Conservation (phyloP, 2,329 filamentous ascomycete species). For the Fusarium sp. region DNA sequence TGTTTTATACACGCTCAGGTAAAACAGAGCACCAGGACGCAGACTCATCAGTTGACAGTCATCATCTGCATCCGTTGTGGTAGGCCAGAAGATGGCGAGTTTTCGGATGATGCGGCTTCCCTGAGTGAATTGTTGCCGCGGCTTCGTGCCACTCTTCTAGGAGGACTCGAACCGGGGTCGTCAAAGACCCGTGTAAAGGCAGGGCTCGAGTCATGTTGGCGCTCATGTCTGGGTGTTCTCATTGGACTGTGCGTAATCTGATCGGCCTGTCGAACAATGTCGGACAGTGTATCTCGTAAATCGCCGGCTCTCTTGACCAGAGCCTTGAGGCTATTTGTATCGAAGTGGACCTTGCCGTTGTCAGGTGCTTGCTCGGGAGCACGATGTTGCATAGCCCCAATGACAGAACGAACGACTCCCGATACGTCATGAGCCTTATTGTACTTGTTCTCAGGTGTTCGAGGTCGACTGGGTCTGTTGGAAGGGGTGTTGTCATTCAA, state of each 20-base stretch:
- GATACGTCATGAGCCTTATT: constrained; percentile 51
- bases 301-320: constrained; percentile 70
- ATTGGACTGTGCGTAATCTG: constrained; percentile 66
- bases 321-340: constrained; percentile 74
- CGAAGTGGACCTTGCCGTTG: constrained; percentile 67
- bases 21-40: constrained; percentile 28
- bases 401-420: constrained; percentile 67
- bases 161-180: constrained; percentile 66
- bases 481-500: constrained; percentile 48
- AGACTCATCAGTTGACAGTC: constrained; percentile 62
- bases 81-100: constrained; percentile 61
- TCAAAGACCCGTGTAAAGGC: constrained; percentile 74
- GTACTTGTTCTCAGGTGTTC: constrained; percentile 51
- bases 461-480: constrained; percentile 53
- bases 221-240: constrained; percentile 57
- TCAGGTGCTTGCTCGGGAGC: constrained; percentile 50
- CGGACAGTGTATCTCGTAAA: constrained; percentile 67
- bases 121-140: constrained; percentile 64
- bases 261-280: constrained; percentile 68
- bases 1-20: constrained; percentile 45
- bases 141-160: constrained; percentile 60
- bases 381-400: constrained; percentile 70
- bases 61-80: constrained; percentile 69
- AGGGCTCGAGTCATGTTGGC: constrained; percentile 66
- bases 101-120: constrained; percentile 60